Conservation (phyloP, 306 rosid genomes). For the Crataegus laevigata region DNA sequence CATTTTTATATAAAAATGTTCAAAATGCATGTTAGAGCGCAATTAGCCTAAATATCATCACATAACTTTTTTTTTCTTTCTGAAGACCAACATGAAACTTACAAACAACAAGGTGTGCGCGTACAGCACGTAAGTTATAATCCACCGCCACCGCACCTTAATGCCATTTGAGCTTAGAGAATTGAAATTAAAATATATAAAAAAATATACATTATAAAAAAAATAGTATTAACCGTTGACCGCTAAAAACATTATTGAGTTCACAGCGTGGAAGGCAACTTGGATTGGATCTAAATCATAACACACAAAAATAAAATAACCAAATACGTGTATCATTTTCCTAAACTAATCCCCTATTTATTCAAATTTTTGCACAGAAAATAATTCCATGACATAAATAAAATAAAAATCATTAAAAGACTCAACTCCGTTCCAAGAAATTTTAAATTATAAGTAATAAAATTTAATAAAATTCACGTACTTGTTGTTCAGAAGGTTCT, state of each 20-base stretch:
- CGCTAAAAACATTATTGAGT: background rate
- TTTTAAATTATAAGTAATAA: background rate
- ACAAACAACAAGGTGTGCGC: too few relatives aligned
- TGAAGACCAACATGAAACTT: too few relatives aligned
- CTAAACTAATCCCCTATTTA: background rate
- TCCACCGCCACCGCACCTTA: background rate
- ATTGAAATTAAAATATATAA: background rate
- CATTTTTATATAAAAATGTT: too few relatives aligned
- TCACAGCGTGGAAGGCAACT: background rate
- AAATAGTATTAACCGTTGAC: background rate
- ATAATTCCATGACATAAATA: background rate
- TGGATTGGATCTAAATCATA: background rate
- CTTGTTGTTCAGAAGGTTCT: conserved; percentile 95
- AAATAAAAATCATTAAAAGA: background rate
- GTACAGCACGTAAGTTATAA: too few relatives aligned
- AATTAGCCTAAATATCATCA: too few relatives aligned
- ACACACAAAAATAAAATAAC: background rate
- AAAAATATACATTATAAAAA: background rate
- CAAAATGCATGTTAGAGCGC: too few relatives aligned
- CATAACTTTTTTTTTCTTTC: too few relatives aligned
- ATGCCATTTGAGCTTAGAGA: background rate
- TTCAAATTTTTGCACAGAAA: conserved; percentile 2
- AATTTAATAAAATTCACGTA: conserved; percentile 21
- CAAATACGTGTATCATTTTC: background rate
- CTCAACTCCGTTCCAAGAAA: too few relatives aligned